phyloP scores from a whole-genome alignment of 2,329 filamentous ascomycete genomes.

The Oidium heveae region DNA sequence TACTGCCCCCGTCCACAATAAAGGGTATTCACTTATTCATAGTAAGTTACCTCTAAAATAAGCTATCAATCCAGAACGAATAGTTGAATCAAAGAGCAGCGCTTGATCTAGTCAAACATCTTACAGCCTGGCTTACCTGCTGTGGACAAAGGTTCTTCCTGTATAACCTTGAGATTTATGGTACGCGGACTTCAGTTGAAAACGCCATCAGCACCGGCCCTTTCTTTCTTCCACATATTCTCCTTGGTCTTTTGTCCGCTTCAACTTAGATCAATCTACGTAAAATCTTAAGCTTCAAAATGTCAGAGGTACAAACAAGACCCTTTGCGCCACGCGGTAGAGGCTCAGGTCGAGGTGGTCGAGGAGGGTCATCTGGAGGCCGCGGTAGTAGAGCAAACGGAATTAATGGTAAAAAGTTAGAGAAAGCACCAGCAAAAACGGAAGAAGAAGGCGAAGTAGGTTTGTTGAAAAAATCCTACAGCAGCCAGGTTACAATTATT shows the following conservation, averaged over 20 bases:
- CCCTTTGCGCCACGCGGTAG: slow-evolving; percentile 65
- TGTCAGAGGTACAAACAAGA: slow-evolving; percentile 89
- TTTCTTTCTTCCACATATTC: slow-evolving; percentile 2
- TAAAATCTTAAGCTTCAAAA: slow-evolving; percentile 17
- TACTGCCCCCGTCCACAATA: too few species aligned
- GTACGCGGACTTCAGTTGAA: slow-evolving; percentile 2
- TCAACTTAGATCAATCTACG: slow-evolving; percentile 5
- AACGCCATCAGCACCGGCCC: slow-evolving; percentile 6
- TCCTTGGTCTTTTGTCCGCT: slow-evolving; percentile 3
- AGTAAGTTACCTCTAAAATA: too few species aligned
- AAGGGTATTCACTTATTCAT: too few species aligned
- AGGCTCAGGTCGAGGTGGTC: slow-evolving; percentile 68
- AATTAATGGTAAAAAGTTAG: slow-evolving; percentile 48
- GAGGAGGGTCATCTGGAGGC: slow-evolving; percentile 44
- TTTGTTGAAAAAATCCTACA: slow-evolving; percentile 76
- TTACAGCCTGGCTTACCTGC: slow-evolving; percentile 3
- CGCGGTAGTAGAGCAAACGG: slow-evolving; percentile 39
- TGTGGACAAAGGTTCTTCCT: slow-evolving; percentile 1
- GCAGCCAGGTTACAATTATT: slow-evolving; percentile 51
- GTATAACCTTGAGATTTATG: slow-evolving; percentile 2
- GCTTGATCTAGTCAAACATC: not conserved
- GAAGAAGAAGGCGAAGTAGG: slow-evolving; percentile 76
- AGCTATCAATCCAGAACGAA: not conserved
- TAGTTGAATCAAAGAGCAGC: not conserved
- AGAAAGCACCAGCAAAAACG: slow-evolving; percentile 29